These are phyloP conservation scores for Aspergillus nanangensis DNA, from an alignment of 495 filamentous ascomycete genomes.

Conservation along the genomic window DNA sequence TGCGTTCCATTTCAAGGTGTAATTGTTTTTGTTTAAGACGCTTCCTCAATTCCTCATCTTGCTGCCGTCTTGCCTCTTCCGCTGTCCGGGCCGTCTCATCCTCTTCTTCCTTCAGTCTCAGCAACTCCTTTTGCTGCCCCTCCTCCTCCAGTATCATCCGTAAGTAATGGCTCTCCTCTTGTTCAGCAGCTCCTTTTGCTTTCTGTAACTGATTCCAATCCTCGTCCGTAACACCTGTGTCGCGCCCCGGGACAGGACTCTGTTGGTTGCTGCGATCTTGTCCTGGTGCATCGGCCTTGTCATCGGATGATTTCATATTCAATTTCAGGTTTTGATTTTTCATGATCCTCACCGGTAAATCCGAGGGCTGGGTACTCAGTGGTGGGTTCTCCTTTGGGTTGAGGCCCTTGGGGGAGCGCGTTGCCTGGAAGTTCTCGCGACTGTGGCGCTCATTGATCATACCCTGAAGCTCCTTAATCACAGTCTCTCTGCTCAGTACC, in stretches of 20 bases:
- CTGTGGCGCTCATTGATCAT: slow-evolving; percentile 40
- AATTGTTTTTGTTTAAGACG: too few relatives aligned
- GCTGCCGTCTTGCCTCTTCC: too few relatives aligned
- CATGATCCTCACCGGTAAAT: background rate
- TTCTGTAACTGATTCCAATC: slow-evolving; percentile 56
- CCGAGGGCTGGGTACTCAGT: background rate
- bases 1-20: slow-evolving; percentile 15
- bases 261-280: background rate
- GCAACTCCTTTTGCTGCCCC: slow-evolving; percentile 2
- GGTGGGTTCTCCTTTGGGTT: background rate
- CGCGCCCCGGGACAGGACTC: too few relatives aligned
- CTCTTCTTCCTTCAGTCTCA: too few relatives aligned
- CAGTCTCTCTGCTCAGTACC: too few relatives aligned
- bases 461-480: slow-evolving; percentile 30
- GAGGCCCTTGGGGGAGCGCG: background rate
- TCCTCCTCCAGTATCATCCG: slow-evolving; percentile 9
- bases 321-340: background rate
- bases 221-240: slow-evolving; percentile 54
- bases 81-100: too few relatives aligned
- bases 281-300: slow-evolving; percentile 5
- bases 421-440: background rate
- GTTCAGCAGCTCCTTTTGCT: slow-evolving; percentile 34
- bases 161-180: slow-evolving; percentile 16
- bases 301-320: background rate
- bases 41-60: too few relatives aligned